Evolutionary conservation across 2,329 filamentous ascomycete genomes (phyloP).

Genomic region (Cordyceps fumosorosea): DNA sequence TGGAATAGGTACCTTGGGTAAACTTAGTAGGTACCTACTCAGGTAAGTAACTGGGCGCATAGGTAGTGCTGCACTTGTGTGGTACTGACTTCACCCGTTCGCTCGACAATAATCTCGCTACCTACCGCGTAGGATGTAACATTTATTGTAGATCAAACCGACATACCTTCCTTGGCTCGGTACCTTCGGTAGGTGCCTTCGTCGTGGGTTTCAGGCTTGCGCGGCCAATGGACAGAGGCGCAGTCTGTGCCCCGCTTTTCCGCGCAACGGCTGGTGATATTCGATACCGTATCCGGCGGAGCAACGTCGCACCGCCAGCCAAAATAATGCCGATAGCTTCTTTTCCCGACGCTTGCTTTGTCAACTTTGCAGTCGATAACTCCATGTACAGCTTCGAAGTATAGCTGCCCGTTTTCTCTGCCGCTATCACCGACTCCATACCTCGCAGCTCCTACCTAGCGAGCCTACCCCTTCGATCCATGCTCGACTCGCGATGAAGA

Average conservation of each 20-base stretch:
- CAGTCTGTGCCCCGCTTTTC: background rate
- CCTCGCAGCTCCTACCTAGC: background rate
- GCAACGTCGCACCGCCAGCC: background rate
- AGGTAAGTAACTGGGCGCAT: too few relatives aligned
- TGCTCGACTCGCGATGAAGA: slow-evolving; percentile 8
- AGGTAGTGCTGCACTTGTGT: too few relatives aligned
- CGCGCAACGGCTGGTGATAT: background rate
- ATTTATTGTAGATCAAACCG: background rate
- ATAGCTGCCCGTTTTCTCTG: background rate
- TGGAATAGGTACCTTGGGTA: background rate
- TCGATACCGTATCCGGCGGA: slow-evolving; percentile 7
- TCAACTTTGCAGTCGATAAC: background rate
- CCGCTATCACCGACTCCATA: background rate
- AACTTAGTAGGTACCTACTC: too few relatives aligned
- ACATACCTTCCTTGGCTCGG: background rate
- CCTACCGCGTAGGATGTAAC: background rate
- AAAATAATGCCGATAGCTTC: slow-evolving; percentile 7
- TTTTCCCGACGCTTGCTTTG: background rate
- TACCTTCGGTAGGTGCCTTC: background rate
- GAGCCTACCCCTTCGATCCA: background rate
- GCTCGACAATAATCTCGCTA: background rate
- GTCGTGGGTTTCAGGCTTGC: background rate
- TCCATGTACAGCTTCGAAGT: background rate
- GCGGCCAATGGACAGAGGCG: background rate
- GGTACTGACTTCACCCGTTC: too few relatives aligned